Evolutionary conservation across 202 grass and related monocot genomes (phyloP), one percentile per base, ranked within the genome.

Genomic region (Panicum virgatum): DNA sequence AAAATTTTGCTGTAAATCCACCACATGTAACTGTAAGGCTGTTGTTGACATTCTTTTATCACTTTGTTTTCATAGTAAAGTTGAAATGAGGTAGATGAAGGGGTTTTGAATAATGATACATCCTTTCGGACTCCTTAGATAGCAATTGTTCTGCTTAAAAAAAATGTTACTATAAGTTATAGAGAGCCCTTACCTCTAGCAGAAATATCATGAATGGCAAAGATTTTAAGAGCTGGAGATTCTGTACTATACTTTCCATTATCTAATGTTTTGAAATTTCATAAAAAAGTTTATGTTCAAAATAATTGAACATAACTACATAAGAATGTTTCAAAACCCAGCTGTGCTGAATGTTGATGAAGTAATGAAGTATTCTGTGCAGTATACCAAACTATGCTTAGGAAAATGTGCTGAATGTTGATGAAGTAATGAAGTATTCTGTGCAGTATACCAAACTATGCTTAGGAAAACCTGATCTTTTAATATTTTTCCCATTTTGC

Each of bases 1-100:
- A 76, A 74, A 74, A 11, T 77, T 81, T 88, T 88, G 45, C 56
- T 86, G 83, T 89, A 82, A 82, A 85, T 86, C 58, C 30, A 67
- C 78, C 73, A 59, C 78, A 68, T 80, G 42, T 80, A 88, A 75
- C 69, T 81, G 66, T 91, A 81, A 84, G 85, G 63, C 66, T 85
- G 89, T 60, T 88, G 69, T 82, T 88, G 74, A 42, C 66, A 89
- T 73, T 78, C 34, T 73, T 82, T 73, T 69, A 53, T 89, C 23
- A 11, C 65, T 43, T 77, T 60, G 12, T 62, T 82, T 65, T 73
- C 5, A 1, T 51, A 66, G 57, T 16, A 13, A 78, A 61, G 39
- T 37, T 60, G 39, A 26, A 82, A 78, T 89, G 32, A 47, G n/a
- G 11, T 84, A 75, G 48, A 74, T 79, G 53, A 8, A 67, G 72